Conservation (phyloP, 2,329 filamentous ascomycete genomes). For the Alternaria tenuissima region DNA sequence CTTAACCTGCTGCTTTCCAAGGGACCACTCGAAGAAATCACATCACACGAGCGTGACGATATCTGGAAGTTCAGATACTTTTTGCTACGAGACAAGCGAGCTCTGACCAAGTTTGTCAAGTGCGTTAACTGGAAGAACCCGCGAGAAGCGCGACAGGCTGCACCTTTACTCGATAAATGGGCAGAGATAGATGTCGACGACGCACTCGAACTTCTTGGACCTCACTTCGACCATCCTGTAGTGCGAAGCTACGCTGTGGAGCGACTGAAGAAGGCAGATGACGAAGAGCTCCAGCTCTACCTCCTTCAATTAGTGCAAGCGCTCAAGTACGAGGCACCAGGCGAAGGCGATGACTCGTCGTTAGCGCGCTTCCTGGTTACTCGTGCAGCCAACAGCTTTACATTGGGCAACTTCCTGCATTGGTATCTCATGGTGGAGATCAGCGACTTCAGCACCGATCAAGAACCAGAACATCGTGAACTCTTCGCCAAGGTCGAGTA, state of each 20-base stretch:
- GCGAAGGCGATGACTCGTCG: slow-evolving; percentile 79
- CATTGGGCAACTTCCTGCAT: slow-evolving; percentile 92
- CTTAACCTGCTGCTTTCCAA: slow-evolving; percentile 91
- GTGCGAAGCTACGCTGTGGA: slow-evolving; percentile 95
- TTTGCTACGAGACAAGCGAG: slow-evolving; percentile 83
- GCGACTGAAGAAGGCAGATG: slow-evolving; percentile 87
- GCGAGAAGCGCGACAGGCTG: slow-evolving; percentile 85
- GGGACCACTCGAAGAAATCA: slow-evolving; percentile 87
- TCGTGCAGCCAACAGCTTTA: slow-evolving; percentile 85
- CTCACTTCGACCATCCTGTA: slow-evolving; percentile 85
- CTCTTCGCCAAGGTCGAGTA: slow-evolving; percentile 94
- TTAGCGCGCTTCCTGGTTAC: slow-evolving; percentile 89
- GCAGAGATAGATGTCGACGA: slow-evolving; percentile 97
- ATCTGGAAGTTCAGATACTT: slow-evolving; percentile 99
- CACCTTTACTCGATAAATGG: slow-evolving; percentile 91
- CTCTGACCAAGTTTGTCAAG: slow-evolving; percentile 96
- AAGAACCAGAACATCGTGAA: slow-evolving; percentile 76
- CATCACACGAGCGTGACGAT: slow-evolving; percentile 90
- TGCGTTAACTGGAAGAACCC: slow-evolving; percentile 93
- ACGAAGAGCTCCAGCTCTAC: slow-evolving; percentile 89
- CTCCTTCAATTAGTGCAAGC: slow-evolving; percentile 94
- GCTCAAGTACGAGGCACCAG: slow-evolving; percentile 71
- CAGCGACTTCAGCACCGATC: slow-evolving; percentile 80
- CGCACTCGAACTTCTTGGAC: slow-evolving; percentile 90
- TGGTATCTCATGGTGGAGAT: slow-evolving; percentile 99